Evolutionary conservation across 495 filamentous ascomycete species (phyloP).

Genomic region (Aspergillus heteromorphus): DNA sequence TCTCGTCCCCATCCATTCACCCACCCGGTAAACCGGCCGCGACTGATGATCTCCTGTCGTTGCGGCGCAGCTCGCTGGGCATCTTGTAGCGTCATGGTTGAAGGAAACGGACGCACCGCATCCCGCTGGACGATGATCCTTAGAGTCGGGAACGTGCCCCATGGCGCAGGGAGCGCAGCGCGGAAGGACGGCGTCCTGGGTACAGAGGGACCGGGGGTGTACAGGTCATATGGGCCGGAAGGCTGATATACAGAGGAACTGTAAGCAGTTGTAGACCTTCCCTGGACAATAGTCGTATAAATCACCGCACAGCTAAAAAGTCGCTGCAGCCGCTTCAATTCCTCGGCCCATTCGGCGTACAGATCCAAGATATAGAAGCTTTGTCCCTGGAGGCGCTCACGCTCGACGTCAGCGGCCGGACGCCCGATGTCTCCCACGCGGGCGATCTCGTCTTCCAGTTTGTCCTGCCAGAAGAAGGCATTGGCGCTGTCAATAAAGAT

Average conservation of each 20-base stretch:
- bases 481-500: constrained; percentile 50
- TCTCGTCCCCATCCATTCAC: constrained; percentile 44
- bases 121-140: constrained; percentile 44
- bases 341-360: constrained; percentile 28
- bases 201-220: constrained; percentile 19
- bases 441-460: constrained; percentile 43
- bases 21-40: constrained; percentile 38
- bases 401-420: constrained; percentile 25
- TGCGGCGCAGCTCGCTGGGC: constrained; percentile 45
- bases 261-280: constrained; percentile 5
- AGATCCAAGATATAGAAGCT: constrained; percentile 32
- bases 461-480: constrained; percentile 56
- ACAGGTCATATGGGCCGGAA: constrained; percentile 11
- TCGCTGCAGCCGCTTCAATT: constrained; percentile 31
- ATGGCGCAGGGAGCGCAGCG: constrained; percentile 40
- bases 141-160: constrained; percentile 42
- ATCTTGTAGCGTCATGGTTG: constrained; percentile 50
- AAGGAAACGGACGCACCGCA: constrained; percentile 46
- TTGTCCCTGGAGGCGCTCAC: constrained; percentile 21
- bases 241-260: background rate
- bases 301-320: constrained; percentile 39
- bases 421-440: constrained; percentile 36
- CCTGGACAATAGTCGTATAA: constrained; percentile 28
- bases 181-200: constrained; percentile 32
- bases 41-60: constrained; percentile 34